These are phyloP conservation scores for Lycium barbarum DNA, from an alignment of 257 asterid species.

Conservation along the genomic window DNA sequence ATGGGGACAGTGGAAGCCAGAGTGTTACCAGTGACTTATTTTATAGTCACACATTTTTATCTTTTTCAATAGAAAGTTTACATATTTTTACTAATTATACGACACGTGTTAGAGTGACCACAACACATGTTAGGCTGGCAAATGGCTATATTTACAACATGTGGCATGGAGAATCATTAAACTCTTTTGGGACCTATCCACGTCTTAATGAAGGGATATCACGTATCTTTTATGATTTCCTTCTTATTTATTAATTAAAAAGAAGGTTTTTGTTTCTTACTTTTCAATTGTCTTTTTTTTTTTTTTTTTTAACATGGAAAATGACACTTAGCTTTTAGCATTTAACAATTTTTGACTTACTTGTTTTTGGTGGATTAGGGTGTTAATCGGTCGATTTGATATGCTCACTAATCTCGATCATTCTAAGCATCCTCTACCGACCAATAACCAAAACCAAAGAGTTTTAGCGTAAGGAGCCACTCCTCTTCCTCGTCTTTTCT, in stretches of 20 bases:
- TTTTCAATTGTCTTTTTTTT: slow-evolving; percentile 2
- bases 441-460: too few species aligned
- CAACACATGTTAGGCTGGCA: slow-evolving; percentile 22
- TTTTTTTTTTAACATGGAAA: not conserved
- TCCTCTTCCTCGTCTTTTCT: too few species aligned
- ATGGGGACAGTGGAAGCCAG: slow-evolving; percentile 33
- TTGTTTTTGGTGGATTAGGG: too few species aligned
- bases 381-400: too few species aligned
- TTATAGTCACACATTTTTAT: too few species aligned
- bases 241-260: slow-evolving; percentile 19
- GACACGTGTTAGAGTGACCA: not conserved
- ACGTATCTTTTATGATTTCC: slow-evolving; percentile 58
- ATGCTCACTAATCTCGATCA: too few species aligned
- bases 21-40: too few species aligned
- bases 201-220: slow-evolving; percentile 52
- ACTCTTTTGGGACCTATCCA: slow-evolving; percentile 41
- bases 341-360: not conserved
- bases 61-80: not conserved
- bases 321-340: not conserved
- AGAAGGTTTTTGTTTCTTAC: not conserved
- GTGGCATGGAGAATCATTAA: slow-evolving; percentile 50
- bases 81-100: not conserved
- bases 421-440: too few species aligned
- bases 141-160: slow-evolving; percentile 42
- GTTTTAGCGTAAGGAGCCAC: too few species aligned